phyloP scores from a whole-genome alignment of 257 asterid genomes.

The Handroanthus guayacan region DNA sequence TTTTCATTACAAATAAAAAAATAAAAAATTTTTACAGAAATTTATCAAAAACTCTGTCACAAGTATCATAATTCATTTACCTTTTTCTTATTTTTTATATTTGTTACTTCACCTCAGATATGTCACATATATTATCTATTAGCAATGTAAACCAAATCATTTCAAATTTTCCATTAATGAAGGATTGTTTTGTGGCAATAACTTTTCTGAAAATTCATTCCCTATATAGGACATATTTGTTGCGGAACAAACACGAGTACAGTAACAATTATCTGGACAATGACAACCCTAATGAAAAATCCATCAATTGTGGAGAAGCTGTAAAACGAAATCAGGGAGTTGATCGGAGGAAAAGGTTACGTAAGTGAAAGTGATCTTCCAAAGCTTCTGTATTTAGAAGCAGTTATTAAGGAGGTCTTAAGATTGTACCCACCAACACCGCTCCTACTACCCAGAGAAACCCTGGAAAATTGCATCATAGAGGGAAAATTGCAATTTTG shows the following conservation, averaged over 20 bases:
- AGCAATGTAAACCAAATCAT: too few species aligned
- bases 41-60: too few species aligned
- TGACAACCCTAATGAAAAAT: conserved; percentile 47
- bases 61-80: neutral
- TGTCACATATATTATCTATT: too few species aligned
- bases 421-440: conserved; percentile 57
- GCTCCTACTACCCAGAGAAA: conserved; percentile 49
- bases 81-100: too few species aligned
- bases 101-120: too few species aligned
- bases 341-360: conserved; percentile 26
- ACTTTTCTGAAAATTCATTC: too few species aligned
- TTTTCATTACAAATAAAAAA: too few species aligned
- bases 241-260: conserved; percentile 55
- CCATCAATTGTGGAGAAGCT: conserved; percentile 38
- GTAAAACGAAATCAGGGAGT: conserved; percentile 39
- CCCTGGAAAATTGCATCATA: conserved; percentile 33
- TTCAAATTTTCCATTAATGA: too few species aligned
- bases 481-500: too few species aligned
- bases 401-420: conserved; percentile 50
- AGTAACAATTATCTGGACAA: conserved; percentile 44
- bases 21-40: too few species aligned
- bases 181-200: too few species aligned
- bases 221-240: conserved; percentile 40
- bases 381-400: conserved; percentile 45
- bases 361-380: conserved; percentile 48